These are phyloP conservation scores for Paecilomyces sp. DNA, from an alignment of 2,329 filamentous ascomycete species.

Conservation along the genomic window DNA sequence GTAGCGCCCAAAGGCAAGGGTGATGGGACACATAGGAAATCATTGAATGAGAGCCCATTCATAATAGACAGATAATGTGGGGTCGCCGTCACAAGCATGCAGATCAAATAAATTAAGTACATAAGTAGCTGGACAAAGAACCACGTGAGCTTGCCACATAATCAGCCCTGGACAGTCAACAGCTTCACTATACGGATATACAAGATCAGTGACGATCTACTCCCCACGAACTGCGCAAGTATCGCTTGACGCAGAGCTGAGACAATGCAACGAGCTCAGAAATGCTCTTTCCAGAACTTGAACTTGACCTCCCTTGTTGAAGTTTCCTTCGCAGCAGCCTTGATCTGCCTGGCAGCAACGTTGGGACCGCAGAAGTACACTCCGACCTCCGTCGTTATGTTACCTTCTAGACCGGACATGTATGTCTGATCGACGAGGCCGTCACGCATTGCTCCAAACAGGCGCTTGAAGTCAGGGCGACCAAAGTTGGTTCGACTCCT, in stretches of 20 bases:
- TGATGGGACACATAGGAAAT: neutral
- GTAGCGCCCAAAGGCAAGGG: neutral
- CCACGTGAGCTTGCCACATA: neutral
- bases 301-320: constrained; percentile 77
- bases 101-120: neutral
- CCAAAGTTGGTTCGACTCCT: constrained; percentile 89
- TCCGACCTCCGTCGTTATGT: constrained; percentile 75
- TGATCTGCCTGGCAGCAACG: constrained; percentile 71
- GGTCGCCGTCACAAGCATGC: neutral
- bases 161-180: neutral
- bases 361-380: constrained; percentile 98
- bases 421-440: constrained; percentile 83
- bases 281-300: constrained; percentile 98
- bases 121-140: neutral
- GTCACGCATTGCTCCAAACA: constrained; percentile 79
- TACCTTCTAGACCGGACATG: constrained; percentile 70
- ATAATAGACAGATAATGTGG: neutral
- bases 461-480: constrained; percentile 74
- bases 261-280: constrained; percentile 21
- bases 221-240: neutral
- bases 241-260: neutral
- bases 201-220: neutral
- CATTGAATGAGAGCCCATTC: neutral
- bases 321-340: constrained; percentile 67
- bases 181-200: neutral